Evolutionary conservation across 2,329 filamentous ascomycete genomes (phyloP), one percentile per base, ranked within the genome.

Genomic region (Phyllosticta citribraziliensis): DNA sequence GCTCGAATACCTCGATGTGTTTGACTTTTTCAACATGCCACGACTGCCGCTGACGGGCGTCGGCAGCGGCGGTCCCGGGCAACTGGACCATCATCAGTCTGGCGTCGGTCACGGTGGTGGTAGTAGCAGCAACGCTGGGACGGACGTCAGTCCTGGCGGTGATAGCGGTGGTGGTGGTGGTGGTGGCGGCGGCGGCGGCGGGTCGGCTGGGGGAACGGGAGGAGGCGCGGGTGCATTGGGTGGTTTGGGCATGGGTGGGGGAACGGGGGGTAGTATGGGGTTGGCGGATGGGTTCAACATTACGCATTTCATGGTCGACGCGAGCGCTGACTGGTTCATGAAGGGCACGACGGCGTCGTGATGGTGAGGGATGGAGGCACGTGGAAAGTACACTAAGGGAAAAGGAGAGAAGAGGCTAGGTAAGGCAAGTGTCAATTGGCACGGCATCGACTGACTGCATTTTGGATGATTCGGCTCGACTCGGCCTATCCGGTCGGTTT

Each of bases 1-100:
- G 69, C 78, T 96, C 3, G 92, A 96, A 71, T 96, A 95, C 70
- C 78, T 96, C 2, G 91, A 96, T 67, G 89, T 96, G 0, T 96
- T 97, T 71, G 90, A 94, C 67, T 96, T 95, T 70, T 97, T 96
- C 79, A 96, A 96, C 70, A 85, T 95, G 61, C 92, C 92, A 0
- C 80, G 91, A 19, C 76, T 96, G 24, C 82, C 82, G 67, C 19
- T 66, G 68, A 62, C 68, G 64, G 27, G 63, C 70, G 63, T 64
- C 66, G 6, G 69, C 70, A 14, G 67, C 65, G 10, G 25, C 17
- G 56, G 25, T 22, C 53, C 27, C 3, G 33, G 2, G n/a, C 35
- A 11, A 5, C 6, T n/a, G 12, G 40, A n/a, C 35, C 35, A 47
- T 19, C 40, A 17, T 8, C 14, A n/a, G n/a, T 12, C 58, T 56